phyloP scores from a whole-genome alignment of 2,329 filamentous ascomycete species.

The Epichloe festucae region DNA sequence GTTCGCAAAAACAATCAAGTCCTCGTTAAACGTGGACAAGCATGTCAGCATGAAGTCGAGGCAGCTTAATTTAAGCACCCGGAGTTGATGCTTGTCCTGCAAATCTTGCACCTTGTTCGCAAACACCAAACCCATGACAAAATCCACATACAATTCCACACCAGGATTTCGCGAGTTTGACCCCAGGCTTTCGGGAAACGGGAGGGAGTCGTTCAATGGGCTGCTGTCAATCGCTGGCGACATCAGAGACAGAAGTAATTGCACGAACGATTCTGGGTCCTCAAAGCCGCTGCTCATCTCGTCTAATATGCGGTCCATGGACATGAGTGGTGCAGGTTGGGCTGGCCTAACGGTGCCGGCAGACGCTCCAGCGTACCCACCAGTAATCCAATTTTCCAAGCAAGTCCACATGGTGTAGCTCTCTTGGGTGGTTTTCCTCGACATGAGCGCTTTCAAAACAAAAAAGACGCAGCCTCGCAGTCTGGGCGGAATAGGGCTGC shows the following conservation, averaged over 20 bases:
- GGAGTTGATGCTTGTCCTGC: conserved; percentile 53
- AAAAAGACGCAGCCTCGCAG: conserved; percentile 76
- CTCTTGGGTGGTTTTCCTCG: conserved; percentile 54
- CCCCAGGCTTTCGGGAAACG: conserved; percentile 79
- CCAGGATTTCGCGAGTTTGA: conserved; percentile 63
- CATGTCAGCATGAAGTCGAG: conserved; percentile 73
- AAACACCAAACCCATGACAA: conserved; percentile 69
- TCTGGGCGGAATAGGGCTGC: conserved; percentile 60
- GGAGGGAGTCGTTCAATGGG: conserved; percentile 58
- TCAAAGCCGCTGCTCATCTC: conserved; percentile 71
- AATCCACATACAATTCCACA: conserved; percentile 88
- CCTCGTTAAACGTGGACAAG: conserved; percentile 82
- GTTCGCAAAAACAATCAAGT: conserved; percentile 75
- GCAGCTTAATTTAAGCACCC: conserved; percentile 65
- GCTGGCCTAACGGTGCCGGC: conserved; percentile 19
- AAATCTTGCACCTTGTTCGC: conserved; percentile 52
- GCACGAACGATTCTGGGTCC: conserved; percentile 72
- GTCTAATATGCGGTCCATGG: conserved; percentile 55
- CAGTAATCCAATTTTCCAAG: conserved; percentile 68
- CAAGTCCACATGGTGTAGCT: conserved; percentile 66
- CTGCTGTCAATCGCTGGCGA: conserved; percentile 48
- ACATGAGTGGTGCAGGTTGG: conserved; percentile 23
- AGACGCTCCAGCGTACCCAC: conserved; percentile 33
- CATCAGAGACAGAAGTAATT: conserved; percentile 60
- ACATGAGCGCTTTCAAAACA: conserved; percentile 62